Percentiles rank a stretch among this genome's conserved stretches.
Conservation (phyloP, 2,329 filamentous ascomycete species). For the Talaromyces pinophilus region DNA sequence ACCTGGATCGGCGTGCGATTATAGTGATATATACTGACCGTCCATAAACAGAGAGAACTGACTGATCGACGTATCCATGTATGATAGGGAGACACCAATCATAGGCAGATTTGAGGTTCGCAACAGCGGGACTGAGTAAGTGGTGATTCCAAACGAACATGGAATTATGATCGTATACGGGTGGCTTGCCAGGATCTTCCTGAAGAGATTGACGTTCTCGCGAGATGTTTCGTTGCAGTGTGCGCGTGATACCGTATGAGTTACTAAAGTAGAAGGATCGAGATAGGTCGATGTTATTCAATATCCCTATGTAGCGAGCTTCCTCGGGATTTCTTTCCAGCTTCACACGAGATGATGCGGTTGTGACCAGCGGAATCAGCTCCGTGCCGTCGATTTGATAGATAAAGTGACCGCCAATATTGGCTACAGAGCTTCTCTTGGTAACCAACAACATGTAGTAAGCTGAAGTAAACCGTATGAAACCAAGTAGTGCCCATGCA, state of each 20-base stretch:
- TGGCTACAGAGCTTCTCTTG: slow-evolving; percentile 92
- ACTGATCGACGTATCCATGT: slow-evolving; percentile 94
- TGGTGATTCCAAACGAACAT: slow-evolving; percentile 99
- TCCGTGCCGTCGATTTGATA: slow-evolving; percentile 96
- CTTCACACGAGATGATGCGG: slow-evolving; percentile 66
- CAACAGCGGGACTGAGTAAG: slow-evolving; percentile 72
- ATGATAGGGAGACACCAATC: slow-evolving; percentile 97
- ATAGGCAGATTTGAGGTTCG: slow-evolving; percentile 73
- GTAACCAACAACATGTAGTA: slow-evolving; percentile 98
- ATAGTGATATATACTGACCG: slow-evolving; percentile 88
- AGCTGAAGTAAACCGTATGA: slow-evolving; percentile 91
- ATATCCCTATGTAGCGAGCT: slow-evolving; percentile 79
- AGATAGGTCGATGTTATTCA: slow-evolving; percentile 87
- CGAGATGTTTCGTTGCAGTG: slow-evolving; percentile 87
- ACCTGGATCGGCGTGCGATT: slow-evolving; percentile 86
- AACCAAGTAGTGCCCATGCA: slow-evolving; percentile 91
- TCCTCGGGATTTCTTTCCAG: slow-evolving; percentile 87
- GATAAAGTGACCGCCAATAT: slow-evolving; percentile 93
- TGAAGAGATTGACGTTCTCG: slow-evolving; percentile 72
- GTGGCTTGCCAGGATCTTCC: slow-evolving; percentile 61
- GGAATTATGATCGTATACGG: slow-evolving; percentile 79
- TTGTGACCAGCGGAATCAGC: slow-evolving; percentile 79
- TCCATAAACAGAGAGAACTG: slow-evolving; percentile 81
- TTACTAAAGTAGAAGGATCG: slow-evolving; percentile 98
- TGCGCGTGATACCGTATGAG: slow-evolving; percentile 92